These are phyloP conservation scores for Podosphaera leucotricha DNA, from an alignment of 2,329 filamentous ascomycete genomes.

Conservation along the genomic window DNA sequence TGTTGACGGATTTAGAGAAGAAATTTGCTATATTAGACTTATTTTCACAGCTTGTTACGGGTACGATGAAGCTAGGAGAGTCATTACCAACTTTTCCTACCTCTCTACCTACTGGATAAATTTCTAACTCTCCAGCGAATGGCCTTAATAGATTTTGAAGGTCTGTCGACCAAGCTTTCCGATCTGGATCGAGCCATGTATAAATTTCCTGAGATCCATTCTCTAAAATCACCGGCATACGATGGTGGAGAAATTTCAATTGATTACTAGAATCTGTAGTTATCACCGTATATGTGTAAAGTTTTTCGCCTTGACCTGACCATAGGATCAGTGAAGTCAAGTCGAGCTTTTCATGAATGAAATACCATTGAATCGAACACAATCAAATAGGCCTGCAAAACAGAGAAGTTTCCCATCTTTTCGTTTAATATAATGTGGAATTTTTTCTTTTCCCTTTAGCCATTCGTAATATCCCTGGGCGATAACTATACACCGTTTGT, in stretches of 20 bases:
- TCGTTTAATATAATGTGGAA: constrained; percentile 64
- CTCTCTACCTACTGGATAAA: constrained; percentile 67
- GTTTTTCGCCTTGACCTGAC: constrained; percentile 26
- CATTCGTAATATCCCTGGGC: constrained; percentile 94
- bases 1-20: constrained; percentile 34
- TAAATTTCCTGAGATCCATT: constrained; percentile 45
- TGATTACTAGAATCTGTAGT: constrained; percentile 72
- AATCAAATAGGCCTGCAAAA: constrained; percentile 82
- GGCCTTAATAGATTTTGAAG: constrained; percentile 62
- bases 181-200: constrained; percentile 55
- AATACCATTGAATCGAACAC: constrained; percentile 52
- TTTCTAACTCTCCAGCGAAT: constrained; percentile 54
- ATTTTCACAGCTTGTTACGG: constrained; percentile 64
- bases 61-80: constrained; percentile 61
- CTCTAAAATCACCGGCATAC: constrained; percentile 87
- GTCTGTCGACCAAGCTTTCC: constrained; percentile 50
- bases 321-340: neutral
- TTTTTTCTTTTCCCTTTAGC: constrained; percentile 63
- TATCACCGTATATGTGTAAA: constrained; percentile 83
- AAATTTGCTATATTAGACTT: constrained; percentile 90
- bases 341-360: neutral
- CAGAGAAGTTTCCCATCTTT: constrained; percentile 62
- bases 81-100: constrained; percentile 91
- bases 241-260: constrained; percentile 68
- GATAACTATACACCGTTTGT: constrained; percentile 67